phyloP scores from a whole-genome alignment of 768 basidiomycete species.

The Austroboletus festivus region DNA sequence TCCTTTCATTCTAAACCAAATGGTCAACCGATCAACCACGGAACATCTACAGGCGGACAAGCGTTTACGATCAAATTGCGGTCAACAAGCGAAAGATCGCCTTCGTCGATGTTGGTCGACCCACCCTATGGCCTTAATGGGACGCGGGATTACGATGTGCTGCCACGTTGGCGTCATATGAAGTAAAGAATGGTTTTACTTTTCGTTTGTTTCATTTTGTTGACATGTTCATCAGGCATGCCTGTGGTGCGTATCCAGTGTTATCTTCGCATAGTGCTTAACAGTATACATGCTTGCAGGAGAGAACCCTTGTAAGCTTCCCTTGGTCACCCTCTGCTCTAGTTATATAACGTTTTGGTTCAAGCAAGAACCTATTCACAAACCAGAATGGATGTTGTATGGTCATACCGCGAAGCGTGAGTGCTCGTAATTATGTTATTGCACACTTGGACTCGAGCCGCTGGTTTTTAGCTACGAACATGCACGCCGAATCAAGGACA shows the following conservation, averaged over 20 bases:
- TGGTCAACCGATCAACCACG: background rate
- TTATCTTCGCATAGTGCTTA: background rate
- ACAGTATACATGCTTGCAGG: conserved; percentile 28
- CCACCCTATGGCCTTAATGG: conserved; percentile 58
- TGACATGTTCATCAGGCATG: conserved; percentile 44
- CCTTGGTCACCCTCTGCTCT: too few relatives aligned
- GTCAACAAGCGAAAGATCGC: conserved; percentile 64
- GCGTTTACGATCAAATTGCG: conserved; percentile 77
- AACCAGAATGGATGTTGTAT: conserved; percentile 59
- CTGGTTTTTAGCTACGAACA: conserved; percentile 46
- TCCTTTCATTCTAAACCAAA: background rate
- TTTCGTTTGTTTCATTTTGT: background rate
- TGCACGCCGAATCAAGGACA: conserved; percentile 60
- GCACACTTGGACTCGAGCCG: background rate
- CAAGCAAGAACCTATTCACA: conserved; percentile 33
- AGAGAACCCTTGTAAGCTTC: conserved; percentile 52
- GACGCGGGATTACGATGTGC: conserved; percentile 31
- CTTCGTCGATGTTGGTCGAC: conserved; percentile 68
- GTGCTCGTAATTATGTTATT: background rate
- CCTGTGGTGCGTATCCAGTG: conserved; percentile 45
- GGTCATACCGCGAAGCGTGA: conserved; percentile 64
- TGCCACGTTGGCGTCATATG: conserved; percentile 68
- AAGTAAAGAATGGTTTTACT: conserved; percentile 42
- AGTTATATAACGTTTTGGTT: background rate
- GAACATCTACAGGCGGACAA: conserved; percentile 64